phyloP scores from a whole-genome alignment of 306 rosid genomes.

The Ochetophila trinervis region DNA sequence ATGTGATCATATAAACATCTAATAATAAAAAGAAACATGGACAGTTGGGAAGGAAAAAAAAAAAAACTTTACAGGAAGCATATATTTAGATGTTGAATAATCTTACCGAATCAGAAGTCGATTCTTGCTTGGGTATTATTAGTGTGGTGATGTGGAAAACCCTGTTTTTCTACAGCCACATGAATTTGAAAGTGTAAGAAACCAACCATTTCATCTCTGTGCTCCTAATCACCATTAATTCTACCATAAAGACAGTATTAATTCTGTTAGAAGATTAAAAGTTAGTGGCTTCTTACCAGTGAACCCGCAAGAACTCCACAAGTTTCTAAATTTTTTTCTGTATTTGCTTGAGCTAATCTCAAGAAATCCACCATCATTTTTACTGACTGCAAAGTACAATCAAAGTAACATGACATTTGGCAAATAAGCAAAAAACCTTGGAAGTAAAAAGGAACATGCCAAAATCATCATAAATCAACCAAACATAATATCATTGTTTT shows the following conservation, averaged over 20 bases:
- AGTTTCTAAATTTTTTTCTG: conserved; percentile 80
- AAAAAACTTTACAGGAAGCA: conserved; percentile 7
- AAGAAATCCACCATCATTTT: conserved; percentile 92
- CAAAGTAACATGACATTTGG: conserved; percentile 20
- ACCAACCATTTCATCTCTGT: conserved; percentile 24
- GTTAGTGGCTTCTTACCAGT: conserved; percentile 51
- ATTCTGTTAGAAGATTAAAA: not conserved
- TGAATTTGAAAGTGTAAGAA: conserved; percentile 30
- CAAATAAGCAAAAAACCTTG: conserved; percentile 13
- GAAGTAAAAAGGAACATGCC: conserved; percentile 21
- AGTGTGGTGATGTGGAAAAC: conserved; percentile 90
- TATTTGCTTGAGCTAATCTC: conserved; percentile 80
- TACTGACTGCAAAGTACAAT: conserved; percentile 63
- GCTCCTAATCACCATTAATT: conserved; percentile 12
- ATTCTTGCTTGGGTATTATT: conserved; percentile 94
- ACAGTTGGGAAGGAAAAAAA: not conserved
- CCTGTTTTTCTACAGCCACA: conserved; percentile 83
- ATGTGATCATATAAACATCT: not conserved
- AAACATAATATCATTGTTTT: conserved; percentile 4
- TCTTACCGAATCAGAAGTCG: conserved; percentile 96
- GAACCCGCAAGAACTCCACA: conserved; percentile 98
- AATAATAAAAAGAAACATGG: not conserved
- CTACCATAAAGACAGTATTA: conserved; percentile 15
- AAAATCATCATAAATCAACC: conserved; percentile 9
- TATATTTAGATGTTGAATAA: conserved; percentile 18